Percentiles rank a stretch among this genome's conserved stretches.
phyloP scores from a whole-genome alignment of 352 stramenopile species.

The Phytopythium mirpurense region DNA sequence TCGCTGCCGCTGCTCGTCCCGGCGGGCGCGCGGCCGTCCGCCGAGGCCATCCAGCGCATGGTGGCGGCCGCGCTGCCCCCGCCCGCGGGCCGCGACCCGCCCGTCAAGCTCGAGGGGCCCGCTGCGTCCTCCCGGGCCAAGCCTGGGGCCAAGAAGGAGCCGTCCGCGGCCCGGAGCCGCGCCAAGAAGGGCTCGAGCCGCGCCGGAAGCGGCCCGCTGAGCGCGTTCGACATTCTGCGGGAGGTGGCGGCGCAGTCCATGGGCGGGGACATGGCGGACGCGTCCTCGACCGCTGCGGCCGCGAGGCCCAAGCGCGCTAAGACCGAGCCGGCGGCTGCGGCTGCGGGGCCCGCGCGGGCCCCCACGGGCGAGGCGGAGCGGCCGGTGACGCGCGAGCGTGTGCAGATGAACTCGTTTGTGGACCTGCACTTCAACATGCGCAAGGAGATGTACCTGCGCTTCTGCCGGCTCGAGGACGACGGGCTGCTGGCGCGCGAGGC shows the following conservation, averaged over 20 bases:
- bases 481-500: conserved; percentile 60
- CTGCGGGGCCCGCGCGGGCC: no score
- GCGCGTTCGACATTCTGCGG: conserved; percentile 77
- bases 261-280: conserved; percentile 35
- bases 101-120: conserved; percentile 12
- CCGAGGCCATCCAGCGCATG: conserved; percentile 13
- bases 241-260: conserved; percentile 76
- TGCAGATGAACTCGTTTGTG: conserved; percentile 76
- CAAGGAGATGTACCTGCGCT: conserved; percentile 85
- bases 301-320: conserved; percentile 33
- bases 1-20: conserved; percentile 37
- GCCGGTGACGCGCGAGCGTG: conserved; percentile 32
- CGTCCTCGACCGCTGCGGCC: conserved; percentile 5
- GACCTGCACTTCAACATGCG: conserved; percentile 82
- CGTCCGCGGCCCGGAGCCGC: conserved; percentile 4
- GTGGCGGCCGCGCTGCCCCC: conserved; percentile 13
- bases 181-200: conserved; percentile 22
- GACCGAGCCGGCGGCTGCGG: no score
- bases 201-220: conserved; percentile 31
- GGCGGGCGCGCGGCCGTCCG: conserved; percentile 6
- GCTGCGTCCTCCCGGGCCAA: background rate
- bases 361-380: no score
- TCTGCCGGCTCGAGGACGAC: conserved; percentile 75
- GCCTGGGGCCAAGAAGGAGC: conserved; percentile 12
- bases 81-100: background rate